phyloP scores from a whole-genome alignment of 1,139 yeast species.

The Suhomyces terraborum region DNA sequence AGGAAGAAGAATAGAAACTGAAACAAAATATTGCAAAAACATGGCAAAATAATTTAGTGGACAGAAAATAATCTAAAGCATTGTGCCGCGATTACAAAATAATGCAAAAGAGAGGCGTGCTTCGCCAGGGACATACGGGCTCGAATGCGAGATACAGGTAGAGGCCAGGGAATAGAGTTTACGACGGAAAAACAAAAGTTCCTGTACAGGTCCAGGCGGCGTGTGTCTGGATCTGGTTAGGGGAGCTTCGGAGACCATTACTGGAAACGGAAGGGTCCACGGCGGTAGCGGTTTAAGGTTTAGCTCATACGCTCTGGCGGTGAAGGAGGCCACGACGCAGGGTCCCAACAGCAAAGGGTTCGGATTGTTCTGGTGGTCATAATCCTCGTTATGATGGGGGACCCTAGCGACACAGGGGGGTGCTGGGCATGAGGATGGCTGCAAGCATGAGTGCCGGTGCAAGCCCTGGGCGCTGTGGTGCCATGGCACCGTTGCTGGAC shows the following conservation, averaged over 20 bases:
- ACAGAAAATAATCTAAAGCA: not conserved
- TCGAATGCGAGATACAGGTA: not conserved
- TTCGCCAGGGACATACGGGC: not conserved
- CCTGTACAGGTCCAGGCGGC: slow-evolving; percentile 1
- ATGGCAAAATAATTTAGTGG: too few species aligned
- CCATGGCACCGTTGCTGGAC: too few species aligned
- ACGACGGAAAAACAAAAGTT: slow-evolving; percentile 7
- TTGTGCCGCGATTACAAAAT: too few species aligned
- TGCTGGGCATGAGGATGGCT: too few species aligned
- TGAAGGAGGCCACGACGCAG: too few species aligned
- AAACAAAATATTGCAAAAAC: not conserved
- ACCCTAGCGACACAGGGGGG: too few species aligned
- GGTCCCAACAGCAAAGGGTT: not conserved
- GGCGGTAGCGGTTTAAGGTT: not conserved
- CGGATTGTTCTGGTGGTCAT: too few species aligned
- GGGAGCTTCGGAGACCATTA: slow-evolving; percentile 3
- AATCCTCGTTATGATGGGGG: too few species aligned
- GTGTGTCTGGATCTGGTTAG: slow-evolving; percentile 2
- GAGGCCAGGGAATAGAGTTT: slow-evolving; percentile 1
- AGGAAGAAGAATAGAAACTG: slow-evolving; percentile 2
- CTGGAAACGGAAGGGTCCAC: not conserved
- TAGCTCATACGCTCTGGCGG: not conserved
- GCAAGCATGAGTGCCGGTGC: too few species aligned
- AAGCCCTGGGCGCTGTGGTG: too few species aligned
- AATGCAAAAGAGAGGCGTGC: not conserved